Evolutionary conservation across 164 flowering plant species (phyloP).

Genomic region (Tetrastigma voinierianum): DNA sequence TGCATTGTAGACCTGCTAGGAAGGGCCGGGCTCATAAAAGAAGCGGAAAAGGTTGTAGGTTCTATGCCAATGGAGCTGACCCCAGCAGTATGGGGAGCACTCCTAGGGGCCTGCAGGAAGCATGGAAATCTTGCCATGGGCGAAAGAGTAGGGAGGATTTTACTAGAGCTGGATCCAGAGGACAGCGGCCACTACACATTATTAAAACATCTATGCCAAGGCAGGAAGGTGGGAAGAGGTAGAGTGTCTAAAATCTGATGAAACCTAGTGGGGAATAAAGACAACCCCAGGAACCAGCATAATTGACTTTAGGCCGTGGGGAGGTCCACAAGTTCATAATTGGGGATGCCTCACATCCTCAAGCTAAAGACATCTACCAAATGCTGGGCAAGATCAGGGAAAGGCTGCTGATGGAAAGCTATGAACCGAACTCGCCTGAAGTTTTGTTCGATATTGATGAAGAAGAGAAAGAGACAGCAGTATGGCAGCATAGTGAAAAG

Average conservation of each 20-base stretch:
- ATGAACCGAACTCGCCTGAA: constrained; percentile 45
- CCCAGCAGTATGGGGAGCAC: constrained; percentile 55
- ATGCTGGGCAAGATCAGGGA: constrained; percentile 51
- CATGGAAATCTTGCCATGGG: constrained; percentile 53
- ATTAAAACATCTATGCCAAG: constrained; percentile 52
- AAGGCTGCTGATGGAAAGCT: constrained; percentile 37
- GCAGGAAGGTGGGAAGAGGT: constrained; percentile 70
- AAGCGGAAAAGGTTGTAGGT: constrained; percentile 43
- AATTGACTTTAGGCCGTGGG: constrained; percentile 55
- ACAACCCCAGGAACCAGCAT: constrained; percentile 59
- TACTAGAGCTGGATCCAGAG: constrained; percentile 49
- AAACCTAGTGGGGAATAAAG: constrained; percentile 51
- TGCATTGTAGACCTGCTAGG: constrained; percentile 67
- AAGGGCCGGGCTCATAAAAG: constrained; percentile 50
- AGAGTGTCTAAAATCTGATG: constrained; percentile 60
- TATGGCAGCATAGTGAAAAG: constrained; percentile 69
- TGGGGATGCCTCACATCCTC: constrained; percentile 53
- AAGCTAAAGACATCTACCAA: constrained; percentile 43
- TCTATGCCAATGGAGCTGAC: constrained; percentile 53
- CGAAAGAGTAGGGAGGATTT: constrained; percentile 43
- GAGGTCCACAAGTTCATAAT: constrained; percentile 50
- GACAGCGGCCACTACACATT: constrained; percentile 63
- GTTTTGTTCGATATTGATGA: constrained; percentile 42
- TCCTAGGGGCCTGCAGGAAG: constrained; percentile 51
- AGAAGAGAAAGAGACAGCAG: constrained; percentile 53